Evolutionary conservation across 805 yeast genomes (phyloP).

Genomic region (Kodamaea jinghongensis): DNA sequence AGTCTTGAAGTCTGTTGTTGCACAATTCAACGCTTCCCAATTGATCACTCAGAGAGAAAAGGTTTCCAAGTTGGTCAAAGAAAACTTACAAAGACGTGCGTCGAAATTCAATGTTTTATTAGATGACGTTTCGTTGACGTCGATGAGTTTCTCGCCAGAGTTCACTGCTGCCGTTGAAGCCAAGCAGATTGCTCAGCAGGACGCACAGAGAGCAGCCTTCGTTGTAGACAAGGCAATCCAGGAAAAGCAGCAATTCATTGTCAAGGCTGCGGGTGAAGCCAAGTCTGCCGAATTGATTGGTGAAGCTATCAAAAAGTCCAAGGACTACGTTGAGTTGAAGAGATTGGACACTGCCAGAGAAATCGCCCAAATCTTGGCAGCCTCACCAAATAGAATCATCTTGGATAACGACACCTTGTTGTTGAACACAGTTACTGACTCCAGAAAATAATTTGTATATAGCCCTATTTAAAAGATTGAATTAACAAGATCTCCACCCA

Average conservation of each 20-base stretch:
- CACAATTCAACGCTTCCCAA: conserved; percentile 98
- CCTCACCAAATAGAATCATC: conserved; percentile 87
- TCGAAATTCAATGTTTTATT: conserved; percentile 78
- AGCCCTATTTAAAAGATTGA: conserved; percentile 50
- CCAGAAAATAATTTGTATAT: conserved; percentile 43
- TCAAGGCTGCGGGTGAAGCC: conserved; percentile 98
- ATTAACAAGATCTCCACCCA: conserved; percentile 80
- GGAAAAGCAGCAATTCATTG: conserved; percentile 96
- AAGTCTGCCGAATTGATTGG: conserved; percentile 97
- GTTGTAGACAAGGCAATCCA: conserved; percentile 95
- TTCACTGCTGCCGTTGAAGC: conserved; percentile 97
- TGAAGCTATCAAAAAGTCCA: conserved; percentile 96
- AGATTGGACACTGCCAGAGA: conserved; percentile 97
- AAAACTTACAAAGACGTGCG: conserved; percentile 88
- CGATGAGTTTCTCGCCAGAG: conserved; percentile 96
- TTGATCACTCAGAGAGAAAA: conserved; percentile 98
- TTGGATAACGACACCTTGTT: conserved; percentile 90
- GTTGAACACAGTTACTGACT: conserved; percentile 82
- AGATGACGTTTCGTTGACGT: conserved; percentile 96
- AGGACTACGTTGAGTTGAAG: conserved; percentile 94
- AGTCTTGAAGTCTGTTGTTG: conserved; percentile 93
- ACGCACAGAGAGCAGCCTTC: conserved; percentile 97
- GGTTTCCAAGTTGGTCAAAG: conserved; percentile 88
- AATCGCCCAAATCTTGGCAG: conserved; percentile 80
- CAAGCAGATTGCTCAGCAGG: conserved; percentile 98